Percentiles rank a stretch among this genome's conserved stretches.
Conservation (phyloP, 1,139 yeast genomes). For the Yamadazyma mexicana region DNA sequence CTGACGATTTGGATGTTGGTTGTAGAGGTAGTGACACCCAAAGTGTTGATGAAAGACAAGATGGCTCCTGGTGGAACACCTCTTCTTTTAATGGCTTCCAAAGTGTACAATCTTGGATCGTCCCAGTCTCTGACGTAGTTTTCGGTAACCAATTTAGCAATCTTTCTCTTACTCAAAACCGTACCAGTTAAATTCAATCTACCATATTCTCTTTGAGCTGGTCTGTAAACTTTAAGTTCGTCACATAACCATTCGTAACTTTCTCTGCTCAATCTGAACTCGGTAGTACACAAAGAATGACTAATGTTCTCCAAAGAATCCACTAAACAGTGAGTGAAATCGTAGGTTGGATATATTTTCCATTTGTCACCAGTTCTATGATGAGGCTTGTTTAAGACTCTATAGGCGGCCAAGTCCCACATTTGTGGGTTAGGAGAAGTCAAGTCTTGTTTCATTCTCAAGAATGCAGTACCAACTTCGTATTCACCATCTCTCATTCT, state of each 20-base stretch:
- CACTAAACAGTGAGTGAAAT: conserved; percentile 97
- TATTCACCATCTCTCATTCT: conserved; percentile 89
- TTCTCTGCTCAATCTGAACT: conserved; percentile 87
- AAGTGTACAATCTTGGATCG: conserved; percentile 93
- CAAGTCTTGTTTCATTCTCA: conserved; percentile 96
- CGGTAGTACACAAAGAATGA: conserved; percentile 94
- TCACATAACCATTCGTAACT: conserved; percentile 99
- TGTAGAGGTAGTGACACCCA: conserved; percentile 94
- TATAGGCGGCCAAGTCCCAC: conserved; percentile 99
- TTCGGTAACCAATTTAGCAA: conserved; percentile 85
- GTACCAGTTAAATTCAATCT: conserved; percentile 94
- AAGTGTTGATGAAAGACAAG: conserved; percentile 85
- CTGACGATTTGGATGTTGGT: conserved; percentile 88
- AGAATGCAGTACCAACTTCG: conserved; percentile 86
- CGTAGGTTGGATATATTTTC: conserved; percentile 98
- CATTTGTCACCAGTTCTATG: conserved; percentile 96
- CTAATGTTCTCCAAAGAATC: conserved; percentile 96
- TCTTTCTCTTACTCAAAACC: conserved; percentile 90
- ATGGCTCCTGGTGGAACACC: conserved; percentile 99
- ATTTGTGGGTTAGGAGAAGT: conserved; percentile 94
- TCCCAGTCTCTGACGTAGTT: conserved; percentile 93
- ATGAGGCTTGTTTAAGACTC: conserved; percentile 89
- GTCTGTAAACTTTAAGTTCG: conserved; percentile 90
- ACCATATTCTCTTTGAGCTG: conserved; percentile 98
- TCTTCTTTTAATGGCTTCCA: conserved; percentile 93